Conservation (phyloP, 768 basidiomycete species). For the Termitomyces sp. region DNA sequence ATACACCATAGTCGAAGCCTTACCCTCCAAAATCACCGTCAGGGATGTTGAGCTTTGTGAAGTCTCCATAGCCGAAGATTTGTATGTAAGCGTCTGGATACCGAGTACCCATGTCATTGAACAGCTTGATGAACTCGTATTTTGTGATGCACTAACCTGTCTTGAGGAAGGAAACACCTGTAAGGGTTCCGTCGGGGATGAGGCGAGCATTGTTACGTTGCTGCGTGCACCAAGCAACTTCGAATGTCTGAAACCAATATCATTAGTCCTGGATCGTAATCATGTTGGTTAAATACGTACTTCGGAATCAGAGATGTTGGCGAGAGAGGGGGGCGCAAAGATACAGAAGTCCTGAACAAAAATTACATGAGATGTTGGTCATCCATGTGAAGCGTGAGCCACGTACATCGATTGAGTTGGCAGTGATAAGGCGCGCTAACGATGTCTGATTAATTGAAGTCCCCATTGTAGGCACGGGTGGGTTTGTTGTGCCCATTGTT, state of each 20-base stretch:
- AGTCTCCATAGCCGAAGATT: constrained; percentile 36
- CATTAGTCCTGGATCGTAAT: neutral
- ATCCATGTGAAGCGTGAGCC: neutral
- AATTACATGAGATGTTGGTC: neutral
- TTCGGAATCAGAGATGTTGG: constrained; percentile 34
- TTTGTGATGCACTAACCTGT: constrained; percentile 22
- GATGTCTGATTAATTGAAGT: constrained; percentile 39
- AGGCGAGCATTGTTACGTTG: constrained; percentile 39
- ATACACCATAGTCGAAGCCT: neutral
- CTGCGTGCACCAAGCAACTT: constrained; percentile 43
- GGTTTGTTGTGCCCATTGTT: constrained; percentile 35
- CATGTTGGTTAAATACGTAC: constrained; percentile 12
- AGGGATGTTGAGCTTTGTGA: constrained; percentile 36
- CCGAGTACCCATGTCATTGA: neutral
- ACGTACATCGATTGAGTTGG: constrained; percentile 36
- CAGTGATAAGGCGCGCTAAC: constrained; percentile 30
- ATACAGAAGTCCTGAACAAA: constrained; percentile 34
- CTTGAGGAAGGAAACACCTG: constrained; percentile 36
- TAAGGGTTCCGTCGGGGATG: constrained; percentile 39
- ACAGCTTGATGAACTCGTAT: neutral
- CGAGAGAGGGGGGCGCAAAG: constrained; percentile 32
- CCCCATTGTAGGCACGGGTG: constrained; percentile 31
- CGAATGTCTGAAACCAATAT: constrained; percentile 25
- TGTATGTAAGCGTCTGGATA: constrained; percentile 35
- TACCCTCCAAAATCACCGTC: constrained; percentile 36